Percentiles rank a stretch among this genome's conserved stretches.
These are phyloP conservation scores for Cryphonectria parasitica DNA, from an alignment of 2,329 filamentous ascomycete genomes.

Conservation along the genomic window DNA sequence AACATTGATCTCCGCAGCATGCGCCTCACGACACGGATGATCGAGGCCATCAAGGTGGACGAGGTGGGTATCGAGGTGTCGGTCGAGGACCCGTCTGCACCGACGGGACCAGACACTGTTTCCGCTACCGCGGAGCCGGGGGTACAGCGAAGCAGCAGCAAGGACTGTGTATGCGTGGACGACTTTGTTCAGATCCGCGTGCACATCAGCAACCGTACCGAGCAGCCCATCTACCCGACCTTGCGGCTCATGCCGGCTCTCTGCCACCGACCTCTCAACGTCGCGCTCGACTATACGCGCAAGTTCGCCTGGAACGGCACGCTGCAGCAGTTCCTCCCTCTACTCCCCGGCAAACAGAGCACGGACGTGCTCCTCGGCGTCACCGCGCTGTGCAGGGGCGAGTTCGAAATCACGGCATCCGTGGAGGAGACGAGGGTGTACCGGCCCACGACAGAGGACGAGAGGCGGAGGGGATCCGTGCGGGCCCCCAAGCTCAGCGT, in stretches of 20 bases:
- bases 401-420: constrained; percentile 79
- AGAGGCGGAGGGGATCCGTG: constrained; percentile 33
- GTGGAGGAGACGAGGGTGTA: constrained; percentile 77
- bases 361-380: constrained; percentile 69
- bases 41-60: constrained; percentile 80
- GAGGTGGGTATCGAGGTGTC: constrained; percentile 72
- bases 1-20: constrained; percentile 77
- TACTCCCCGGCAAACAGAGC: constrained; percentile 62
- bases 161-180: constrained; percentile 50
- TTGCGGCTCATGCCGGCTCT: constrained; percentile 78
- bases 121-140: constrained; percentile 29
- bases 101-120: neutral
- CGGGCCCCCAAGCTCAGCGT: constrained; percentile 34
- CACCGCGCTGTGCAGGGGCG: constrained; percentile 75
- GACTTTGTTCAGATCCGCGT: constrained; percentile 72
- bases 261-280: constrained; percentile 69
- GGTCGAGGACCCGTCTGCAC: constrained; percentile 45
- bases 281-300: constrained; percentile 79
- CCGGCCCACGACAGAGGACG: constrained; percentile 39
- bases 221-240: constrained; percentile 68
- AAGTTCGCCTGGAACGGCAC: constrained; percentile 86
- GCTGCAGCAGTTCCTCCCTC: constrained; percentile 73
- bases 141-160: constrained; percentile 29
- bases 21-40: constrained; percentile 75
- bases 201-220: constrained; percentile 75